Base-by-base conservation (phyloP, 2,329 filamentous ascomycete genomes). In the Ophiostoma quercus region DNA sequence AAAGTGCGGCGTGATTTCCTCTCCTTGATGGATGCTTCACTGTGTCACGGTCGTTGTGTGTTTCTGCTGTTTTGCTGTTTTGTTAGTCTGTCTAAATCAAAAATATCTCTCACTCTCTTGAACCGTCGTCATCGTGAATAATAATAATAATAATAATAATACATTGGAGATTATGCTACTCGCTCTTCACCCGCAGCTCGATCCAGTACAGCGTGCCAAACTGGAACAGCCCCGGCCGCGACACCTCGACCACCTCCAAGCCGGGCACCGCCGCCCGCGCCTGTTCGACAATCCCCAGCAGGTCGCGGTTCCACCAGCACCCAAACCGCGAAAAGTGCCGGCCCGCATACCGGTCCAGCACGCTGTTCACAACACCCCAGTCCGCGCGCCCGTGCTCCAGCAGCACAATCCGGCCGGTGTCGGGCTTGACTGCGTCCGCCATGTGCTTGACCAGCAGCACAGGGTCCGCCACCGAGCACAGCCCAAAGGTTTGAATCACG, bases 271-370 rank as follows among this genome's bases (percentile, higher is more conserved):
- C 75, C 67, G 74, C 72, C 25, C 79, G 79, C 39, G 85, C 87
- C 71, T 83, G 80, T 68, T 81, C 78, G 9, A 89, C 82, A 39
- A 89, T 80, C 43, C 75, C 78, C 74, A 84, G 83, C 71, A 90
- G 84, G 75, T 89, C 87, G 68, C 87, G 80, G 78, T 90, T 90
- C 87, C 87, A 89, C 87, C 87, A 89, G 78, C 87, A 90, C 2
- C 87, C 87, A 75, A 86, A 89, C 74, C 84, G 82, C 29, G 80
- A 79, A 71, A 87, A 88, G 74, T 89, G 87, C 29, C 79, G 78
- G 19, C 78, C 77, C 0, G 87, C 87, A 70, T 83, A 82, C 72
- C 78, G 79, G 77, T 90, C 87, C 41, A 90, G 77, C 22, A 85
- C 74, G 11, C 79, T 77, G 75, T 90, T 89, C 43, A 89, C 78